Percentiles rank a stretch among this genome's conserved stretches.
Evolutionary conservation across 2,329 filamentous ascomycete genomes (phyloP).

Genomic region (Claviceps arundinis): DNA sequence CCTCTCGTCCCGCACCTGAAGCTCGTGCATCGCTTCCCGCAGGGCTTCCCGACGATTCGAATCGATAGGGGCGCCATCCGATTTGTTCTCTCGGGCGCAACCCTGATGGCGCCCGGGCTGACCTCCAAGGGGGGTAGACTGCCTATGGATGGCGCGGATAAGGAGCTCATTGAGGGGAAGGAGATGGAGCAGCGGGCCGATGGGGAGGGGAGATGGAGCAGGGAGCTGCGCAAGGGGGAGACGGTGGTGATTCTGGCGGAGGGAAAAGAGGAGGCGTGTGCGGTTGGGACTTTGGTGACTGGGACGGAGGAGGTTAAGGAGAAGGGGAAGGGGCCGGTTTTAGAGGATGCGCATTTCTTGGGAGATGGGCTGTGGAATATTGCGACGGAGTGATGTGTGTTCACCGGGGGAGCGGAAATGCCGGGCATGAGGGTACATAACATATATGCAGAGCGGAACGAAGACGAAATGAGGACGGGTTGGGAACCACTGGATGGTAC

Average conservation of each 20-base stretch:
- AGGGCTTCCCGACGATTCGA: conserved; percentile 68
- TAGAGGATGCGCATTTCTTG: conserved; percentile 86
- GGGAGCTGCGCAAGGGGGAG: conserved; percentile 64
- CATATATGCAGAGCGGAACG: too few species aligned
- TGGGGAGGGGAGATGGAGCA: conserved; percentile 42
- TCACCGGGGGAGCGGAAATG: background rate
- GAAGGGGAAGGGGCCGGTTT: conserved; percentile 85
- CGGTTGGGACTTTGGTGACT: conserved; percentile 71
- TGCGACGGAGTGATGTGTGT: conserved; percentile 28
- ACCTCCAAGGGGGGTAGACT: conserved; percentile 73
- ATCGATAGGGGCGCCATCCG: conserved; percentile 95
- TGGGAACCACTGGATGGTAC: too few species aligned
- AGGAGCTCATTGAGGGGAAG: conserved; percentile 22
- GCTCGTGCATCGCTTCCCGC: conserved; percentile 81
- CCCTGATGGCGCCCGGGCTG: conserved; percentile 89
- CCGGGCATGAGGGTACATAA: background rate
- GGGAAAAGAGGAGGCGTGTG: conserved; percentile 83
- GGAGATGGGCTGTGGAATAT: conserved; percentile 89
- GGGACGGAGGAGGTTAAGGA: conserved; percentile 86
- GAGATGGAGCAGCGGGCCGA: conserved; percentile 31
- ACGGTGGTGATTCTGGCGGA: conserved; percentile 85
- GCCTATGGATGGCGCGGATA: conserved; percentile 38
- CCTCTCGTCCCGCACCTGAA: conserved; percentile 76
- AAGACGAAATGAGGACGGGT: too few species aligned
- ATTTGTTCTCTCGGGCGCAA: conserved; percentile 86